These are phyloP conservation scores for Solanum stenotomum DNA, from an alignment of 257 asterid species.

Conservation along the genomic window DNA sequence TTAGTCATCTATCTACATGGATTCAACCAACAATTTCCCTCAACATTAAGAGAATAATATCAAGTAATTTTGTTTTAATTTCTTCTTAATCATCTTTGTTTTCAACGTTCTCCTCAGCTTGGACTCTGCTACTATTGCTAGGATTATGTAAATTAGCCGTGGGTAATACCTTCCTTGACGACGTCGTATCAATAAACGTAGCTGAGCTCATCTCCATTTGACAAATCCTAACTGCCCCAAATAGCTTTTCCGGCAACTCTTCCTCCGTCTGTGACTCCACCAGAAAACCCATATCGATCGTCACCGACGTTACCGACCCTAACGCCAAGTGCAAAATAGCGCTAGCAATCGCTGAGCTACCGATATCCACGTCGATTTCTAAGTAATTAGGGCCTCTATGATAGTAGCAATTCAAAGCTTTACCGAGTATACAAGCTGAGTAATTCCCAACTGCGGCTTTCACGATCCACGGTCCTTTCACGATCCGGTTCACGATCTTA, in stretches of 20 bases:
- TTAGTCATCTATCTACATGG: neutral
- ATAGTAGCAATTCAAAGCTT: conserved; percentile 69
- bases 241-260: conserved; percentile 77
- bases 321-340: conserved; percentile 80
- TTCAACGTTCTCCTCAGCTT: conserved; percentile 9
- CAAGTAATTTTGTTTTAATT: neutral
- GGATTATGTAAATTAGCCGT: neutral
- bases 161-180: conserved; percentile 43
- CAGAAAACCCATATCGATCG: conserved; percentile 87
- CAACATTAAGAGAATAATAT: neutral
- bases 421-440: conserved; percentile 82
- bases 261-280: conserved; percentile 76
- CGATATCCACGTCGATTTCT: conserved; percentile 88
- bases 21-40: neutral
- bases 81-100: neutral
- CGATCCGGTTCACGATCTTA: conserved; percentile 77
- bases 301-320: conserved; percentile 78
- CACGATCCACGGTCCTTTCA: conserved; percentile 94
- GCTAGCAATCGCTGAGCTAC: conserved; percentile 82
- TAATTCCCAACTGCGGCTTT: conserved; percentile 82
- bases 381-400: conserved; percentile 60
- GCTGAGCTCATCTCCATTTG: conserved; percentile 96
- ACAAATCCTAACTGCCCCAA: conserved; percentile 81
- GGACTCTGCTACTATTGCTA: conserved; percentile 4
- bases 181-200: conserved; percentile 39